Evolutionary conservation across 192 early-diverging fungal species (phyloP).

Genomic region (Piromyces finnis): DNA sequence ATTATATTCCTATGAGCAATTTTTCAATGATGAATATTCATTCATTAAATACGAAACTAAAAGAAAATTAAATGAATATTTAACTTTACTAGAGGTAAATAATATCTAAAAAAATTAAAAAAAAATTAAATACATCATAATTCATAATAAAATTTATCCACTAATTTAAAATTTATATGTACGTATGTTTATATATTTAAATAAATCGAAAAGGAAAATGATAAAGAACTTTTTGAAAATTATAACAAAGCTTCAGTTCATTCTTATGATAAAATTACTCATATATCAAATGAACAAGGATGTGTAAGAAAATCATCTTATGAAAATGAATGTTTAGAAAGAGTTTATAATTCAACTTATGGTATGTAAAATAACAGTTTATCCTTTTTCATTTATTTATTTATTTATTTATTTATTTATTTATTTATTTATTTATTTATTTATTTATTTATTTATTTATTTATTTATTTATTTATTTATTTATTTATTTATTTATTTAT

Average conservation of each 20-base stretch:
- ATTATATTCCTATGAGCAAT: not conserved
- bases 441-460: no score
- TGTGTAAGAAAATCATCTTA: not conserved
- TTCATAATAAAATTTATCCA: no score
- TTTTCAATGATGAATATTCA: not conserved
- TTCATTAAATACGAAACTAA: not conserved
- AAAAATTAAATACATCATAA: no score
- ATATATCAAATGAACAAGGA: not conserved
- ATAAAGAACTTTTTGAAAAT: not conserved
- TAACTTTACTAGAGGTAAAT: not conserved
- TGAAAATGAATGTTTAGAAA: not conserved
- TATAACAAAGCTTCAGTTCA: not conserved
- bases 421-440: no score
- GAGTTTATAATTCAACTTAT: not conserved
- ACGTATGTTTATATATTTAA: no score
- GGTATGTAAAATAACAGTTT: no score
- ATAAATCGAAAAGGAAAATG: not conserved
- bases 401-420: no score
- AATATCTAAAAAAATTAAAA: no score
- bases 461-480: no score
- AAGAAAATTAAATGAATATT: not conserved
- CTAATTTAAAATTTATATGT: no score
- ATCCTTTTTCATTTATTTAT: not conserved
- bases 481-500: no score
- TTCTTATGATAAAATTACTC: not conserved